Conservation (phyloP, 2,329 filamentous ascomycete species). For the Colletotrichum musae region DNA sequence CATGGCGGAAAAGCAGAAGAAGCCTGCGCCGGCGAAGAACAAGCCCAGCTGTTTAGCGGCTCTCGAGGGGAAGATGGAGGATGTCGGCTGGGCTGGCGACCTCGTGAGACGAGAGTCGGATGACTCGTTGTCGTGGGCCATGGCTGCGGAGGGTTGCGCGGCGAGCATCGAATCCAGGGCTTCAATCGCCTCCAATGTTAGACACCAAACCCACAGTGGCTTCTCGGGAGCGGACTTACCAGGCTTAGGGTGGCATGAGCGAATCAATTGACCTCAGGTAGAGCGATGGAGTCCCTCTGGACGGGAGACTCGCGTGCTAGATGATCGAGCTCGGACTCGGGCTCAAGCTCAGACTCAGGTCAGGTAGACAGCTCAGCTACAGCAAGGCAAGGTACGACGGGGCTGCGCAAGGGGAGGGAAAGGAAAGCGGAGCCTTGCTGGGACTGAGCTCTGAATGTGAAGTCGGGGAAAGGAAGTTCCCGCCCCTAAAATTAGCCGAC, state of each 20-base stretch:
- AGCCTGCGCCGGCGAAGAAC: constrained; percentile 81
- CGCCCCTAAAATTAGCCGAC: constrained; percentile 38
- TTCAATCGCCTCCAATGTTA: constrained; percentile 21
- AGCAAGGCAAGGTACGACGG: constrained; percentile 8
- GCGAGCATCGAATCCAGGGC: constrained; percentile 39
- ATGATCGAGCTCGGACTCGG: neutral
- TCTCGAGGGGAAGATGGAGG: constrained; percentile 35
- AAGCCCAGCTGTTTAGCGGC: constrained; percentile 72
- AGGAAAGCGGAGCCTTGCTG: constrained; percentile 32
- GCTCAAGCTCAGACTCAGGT: constrained; percentile 9
- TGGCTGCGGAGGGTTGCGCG: constrained; percentile 36
- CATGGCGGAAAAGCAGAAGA: constrained; percentile 79
- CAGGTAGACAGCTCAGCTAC: neutral
- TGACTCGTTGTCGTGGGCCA: constrained; percentile 39
- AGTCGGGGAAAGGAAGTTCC: constrained; percentile 41
- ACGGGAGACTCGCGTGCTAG: neutral
- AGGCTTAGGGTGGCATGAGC: constrained; percentile 19
- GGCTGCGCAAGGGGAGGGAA: constrained; percentile 17
- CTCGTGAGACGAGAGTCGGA: constrained; percentile 30
- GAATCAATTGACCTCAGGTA: constrained; percentile 24
- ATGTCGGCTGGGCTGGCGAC: constrained; percentile 41
- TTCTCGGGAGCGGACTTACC: constrained; percentile 25
- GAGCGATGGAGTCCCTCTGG: constrained; percentile 26
- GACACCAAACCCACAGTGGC: constrained; percentile 28
- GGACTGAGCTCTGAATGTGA: constrained; percentile 32